phyloP scores from a whole-genome alignment of 164 flowering plant species.

The Dillenia turbinata region DNA sequence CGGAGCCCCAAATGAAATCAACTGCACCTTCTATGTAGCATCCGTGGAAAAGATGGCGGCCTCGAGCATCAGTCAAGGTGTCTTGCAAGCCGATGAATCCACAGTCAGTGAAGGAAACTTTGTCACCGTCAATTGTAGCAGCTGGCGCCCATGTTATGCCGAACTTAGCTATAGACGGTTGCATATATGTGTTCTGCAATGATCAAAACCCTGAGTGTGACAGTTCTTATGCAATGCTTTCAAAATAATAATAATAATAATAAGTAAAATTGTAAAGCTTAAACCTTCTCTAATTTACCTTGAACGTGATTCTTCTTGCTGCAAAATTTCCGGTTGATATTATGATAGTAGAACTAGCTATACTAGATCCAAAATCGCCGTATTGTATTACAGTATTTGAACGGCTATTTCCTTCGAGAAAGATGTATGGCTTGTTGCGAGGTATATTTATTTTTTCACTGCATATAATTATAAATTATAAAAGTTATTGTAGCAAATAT shows the following conservation, averaged over 20 bases:
- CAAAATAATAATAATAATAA: not conserved
- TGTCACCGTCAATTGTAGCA: not conserved
- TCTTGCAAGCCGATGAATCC: slow-evolving; percentile 3
- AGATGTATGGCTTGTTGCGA: slow-evolving; percentile 1
- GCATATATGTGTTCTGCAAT: not conserved
- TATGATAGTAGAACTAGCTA: not conserved
- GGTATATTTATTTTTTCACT: slow-evolving; percentile 9
- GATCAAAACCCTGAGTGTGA: not conserved
- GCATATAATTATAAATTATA: not conserved
- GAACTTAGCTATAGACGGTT: not conserved
- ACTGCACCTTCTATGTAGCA: slow-evolving; percentile 4
- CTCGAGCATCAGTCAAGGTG: not conserved
- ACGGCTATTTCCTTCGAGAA: slow-evolving; percentile 5
- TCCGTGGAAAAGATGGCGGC: not conserved
- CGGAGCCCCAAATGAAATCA: slow-evolving; percentile 4
- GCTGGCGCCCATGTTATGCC: not conserved
- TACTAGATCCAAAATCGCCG: not conserved
- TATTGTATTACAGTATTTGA: not conserved
- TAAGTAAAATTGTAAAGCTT: not conserved
- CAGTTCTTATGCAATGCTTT: not conserved
- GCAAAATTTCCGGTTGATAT: not conserved
- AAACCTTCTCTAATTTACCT: not conserved
- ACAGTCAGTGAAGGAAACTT: not conserved
- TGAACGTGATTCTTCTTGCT: slow-evolving; percentile 2
- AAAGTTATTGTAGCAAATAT: not conserved